Base-by-base conservation (phyloP, 2,329 filamentous ascomycete genomes). In the Dactylonectria macrodidyma region DNA sequence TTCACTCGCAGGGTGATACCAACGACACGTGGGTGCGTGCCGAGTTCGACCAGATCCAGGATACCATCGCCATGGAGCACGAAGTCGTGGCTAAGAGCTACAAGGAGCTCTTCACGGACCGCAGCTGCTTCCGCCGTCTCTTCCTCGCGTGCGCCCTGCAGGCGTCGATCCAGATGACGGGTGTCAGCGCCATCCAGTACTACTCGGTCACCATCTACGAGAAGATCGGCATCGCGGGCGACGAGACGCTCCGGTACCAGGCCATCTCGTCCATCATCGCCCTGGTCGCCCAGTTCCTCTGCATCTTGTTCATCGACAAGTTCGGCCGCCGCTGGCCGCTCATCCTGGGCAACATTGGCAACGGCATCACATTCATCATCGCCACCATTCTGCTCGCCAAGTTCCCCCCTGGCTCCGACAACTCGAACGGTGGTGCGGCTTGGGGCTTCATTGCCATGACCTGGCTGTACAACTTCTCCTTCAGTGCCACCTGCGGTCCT, bases 381-480 rank as follows among this genome's bases (percentile, higher is more conserved):
- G 90, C 91, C 2, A 88, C 86, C 11, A 75, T 86, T 33, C 78
- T 89, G 11, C 75, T 81, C 79, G 79, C 85, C 50, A 73, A 80
- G 34, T 95, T 91, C 79, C 92, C 92, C 88, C 92, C 1, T 0
- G 69, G 69, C 2, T 55, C 62, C 0, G 66, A 86, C 2, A 79
- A 79, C 54, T 81, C 84, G 65, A 79, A 79, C 66, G 81, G 80
- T 47, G 82, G 84, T 5, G 91, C 91, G 1, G 85, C 86, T 7
- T 93, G 91, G 91, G 92, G 89, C 1, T 95, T 95, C 80, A 95
- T 95, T 68, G 76, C 68, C 48, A 86, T 89, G 73, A 95, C 92
- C 1, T 95, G 93, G 93, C 78, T 93, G 1, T 95, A 93, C 85
- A 95, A 95, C 81, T 92, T 94, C 82, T 91, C 86, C 48, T 95